Evolutionary conservation across 2,329 filamentous ascomycete genomes (phyloP), one percentile per base, ranked within the genome.

Genomic region (Alternaria sp.): DNA sequence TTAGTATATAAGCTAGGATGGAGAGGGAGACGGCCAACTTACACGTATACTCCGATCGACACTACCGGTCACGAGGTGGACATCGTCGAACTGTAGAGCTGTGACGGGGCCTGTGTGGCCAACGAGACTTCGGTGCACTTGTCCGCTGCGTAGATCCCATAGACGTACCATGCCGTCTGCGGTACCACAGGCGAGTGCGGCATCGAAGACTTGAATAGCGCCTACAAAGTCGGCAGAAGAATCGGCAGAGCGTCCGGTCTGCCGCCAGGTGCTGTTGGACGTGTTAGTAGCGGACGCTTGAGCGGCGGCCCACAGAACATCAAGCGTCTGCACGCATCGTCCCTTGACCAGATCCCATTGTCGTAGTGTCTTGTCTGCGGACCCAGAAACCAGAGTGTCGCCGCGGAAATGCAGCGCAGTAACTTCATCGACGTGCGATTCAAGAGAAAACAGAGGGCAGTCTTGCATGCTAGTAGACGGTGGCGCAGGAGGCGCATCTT

Each of bases 281-380:
- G 85, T 83, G 50, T 84, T 84, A 54, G 91, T 84, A 26, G 68
- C 67, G 5, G 86, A 88, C 37, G 92, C 92, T 80, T 97, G 93
- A 2, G 95, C 93, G 4, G 95, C 93, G 9, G 95, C 95, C 95
- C 95, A 99, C 76, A 99, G 90, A 6, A 99, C 94, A 78, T 99
- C 95, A 48, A 99, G 83, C 3, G 95, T 99, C 79, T 99, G 95
- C 53, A 99, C 91, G 77, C 95, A 98, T 48, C 95, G 90, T n/a
- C 95, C 95, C 76, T 93, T 97, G 71, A 94, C 91, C 49, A 99
- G 84, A 81, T 99, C 95, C 95, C 95, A 99, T 77, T 99, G 95
- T 42, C 95, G 89, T 54, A 99, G 83, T 1, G 95, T 99, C 83
- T 99, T 99, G 80, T 99, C 95, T 0, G 95, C 90, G 7, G 94